phyloP scores from a whole-genome alignment of 2,329 filamentous ascomycete genomes.

The Aspergillus brunneoviolaceus region DNA sequence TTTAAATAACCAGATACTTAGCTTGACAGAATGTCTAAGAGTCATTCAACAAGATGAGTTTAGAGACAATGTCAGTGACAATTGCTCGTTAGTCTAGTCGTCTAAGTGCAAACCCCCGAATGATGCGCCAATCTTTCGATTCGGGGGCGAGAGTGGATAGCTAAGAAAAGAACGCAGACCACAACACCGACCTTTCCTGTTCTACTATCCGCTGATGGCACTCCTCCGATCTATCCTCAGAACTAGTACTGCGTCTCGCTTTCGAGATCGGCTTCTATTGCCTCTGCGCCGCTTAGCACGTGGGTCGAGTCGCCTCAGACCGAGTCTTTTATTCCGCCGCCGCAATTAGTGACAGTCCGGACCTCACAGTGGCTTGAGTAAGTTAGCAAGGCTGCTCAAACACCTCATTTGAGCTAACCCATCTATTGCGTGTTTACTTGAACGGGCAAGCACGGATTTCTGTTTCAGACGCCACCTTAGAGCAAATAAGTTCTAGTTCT shows the following conservation, averaged over 20 bases:
- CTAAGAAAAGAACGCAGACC: background rate
- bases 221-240: background rate
- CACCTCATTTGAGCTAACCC: too few species aligned
- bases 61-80: background rate
- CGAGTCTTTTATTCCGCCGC: constrained; percentile 2
- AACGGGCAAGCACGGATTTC: background rate
- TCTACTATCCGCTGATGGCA: background rate
- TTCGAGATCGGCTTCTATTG: background rate
- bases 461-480: background rate
- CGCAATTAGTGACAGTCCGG: background rate
- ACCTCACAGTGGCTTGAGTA: background rate
- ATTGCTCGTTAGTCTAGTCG: background rate
- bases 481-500: too few species aligned
- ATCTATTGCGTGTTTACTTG: too few species aligned
- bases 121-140: background rate
- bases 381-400: background rate
- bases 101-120: background rate
- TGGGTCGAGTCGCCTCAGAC: constrained; percentile 13
- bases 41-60: background rate
- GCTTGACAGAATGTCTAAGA: too few species aligned
- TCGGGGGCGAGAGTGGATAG: background rate
- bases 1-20: too few species aligned
- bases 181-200: background rate
- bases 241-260: background rate
- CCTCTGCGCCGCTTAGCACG: constrained; percentile 15